Evolutionary conservation across 2,329 filamentous ascomycete species (phyloP).

Genomic region (Geosmithia putterillii): DNA sequence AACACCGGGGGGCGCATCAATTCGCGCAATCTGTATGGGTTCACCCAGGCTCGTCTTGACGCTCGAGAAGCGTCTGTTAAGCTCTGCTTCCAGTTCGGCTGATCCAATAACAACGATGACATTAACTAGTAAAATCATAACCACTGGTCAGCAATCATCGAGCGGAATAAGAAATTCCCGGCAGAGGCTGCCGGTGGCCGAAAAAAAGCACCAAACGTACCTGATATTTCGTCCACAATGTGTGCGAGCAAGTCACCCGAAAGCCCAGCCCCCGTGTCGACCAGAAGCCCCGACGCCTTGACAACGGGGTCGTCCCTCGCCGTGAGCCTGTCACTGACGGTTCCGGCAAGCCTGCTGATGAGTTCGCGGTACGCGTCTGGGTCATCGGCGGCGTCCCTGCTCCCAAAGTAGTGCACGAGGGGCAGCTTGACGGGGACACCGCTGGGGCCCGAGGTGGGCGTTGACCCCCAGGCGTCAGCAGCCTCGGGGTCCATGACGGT

Average conservation of each 20-base stretch:
- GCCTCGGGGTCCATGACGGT: conserved; percentile 71
- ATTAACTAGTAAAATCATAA: conserved; percentile 54
- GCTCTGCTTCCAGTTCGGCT: conserved; percentile 60
- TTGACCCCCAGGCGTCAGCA: conserved; percentile 79
- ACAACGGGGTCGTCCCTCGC: conserved; percentile 52
- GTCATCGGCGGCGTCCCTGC: conserved; percentile 60
- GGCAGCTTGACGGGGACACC: conserved; percentile 84
- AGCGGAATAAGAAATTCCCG: neutral
- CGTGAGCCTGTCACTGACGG: conserved; percentile 63
- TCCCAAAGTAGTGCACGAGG: conserved; percentile 79
- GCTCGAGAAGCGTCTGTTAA: conserved; percentile 54
- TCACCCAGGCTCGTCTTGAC: conserved; percentile 49
- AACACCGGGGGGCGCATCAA: conserved; percentile 79
- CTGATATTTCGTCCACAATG: conserved; percentile 47
- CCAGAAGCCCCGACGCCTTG: conserved; percentile 64
- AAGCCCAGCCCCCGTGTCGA: conserved; percentile 68
- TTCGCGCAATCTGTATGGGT: conserved; percentile 58
- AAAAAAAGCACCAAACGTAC: conserved; percentile 13
- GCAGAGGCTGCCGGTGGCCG: too few species aligned
- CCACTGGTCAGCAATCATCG: conserved; percentile 21
- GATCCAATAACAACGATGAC: conserved; percentile 75
- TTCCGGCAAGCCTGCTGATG: conserved; percentile 63
- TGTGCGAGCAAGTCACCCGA: conserved; percentile 63
- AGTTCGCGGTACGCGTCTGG: conserved; percentile 61
- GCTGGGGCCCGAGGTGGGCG: conserved; percentile 82